A percentile compares a stretch with the other conserved stretches of the same genome.
Evolutionary conservation across 106 monocot species (phyloP).

Genomic region (Agapanthus africanus): DNA sequence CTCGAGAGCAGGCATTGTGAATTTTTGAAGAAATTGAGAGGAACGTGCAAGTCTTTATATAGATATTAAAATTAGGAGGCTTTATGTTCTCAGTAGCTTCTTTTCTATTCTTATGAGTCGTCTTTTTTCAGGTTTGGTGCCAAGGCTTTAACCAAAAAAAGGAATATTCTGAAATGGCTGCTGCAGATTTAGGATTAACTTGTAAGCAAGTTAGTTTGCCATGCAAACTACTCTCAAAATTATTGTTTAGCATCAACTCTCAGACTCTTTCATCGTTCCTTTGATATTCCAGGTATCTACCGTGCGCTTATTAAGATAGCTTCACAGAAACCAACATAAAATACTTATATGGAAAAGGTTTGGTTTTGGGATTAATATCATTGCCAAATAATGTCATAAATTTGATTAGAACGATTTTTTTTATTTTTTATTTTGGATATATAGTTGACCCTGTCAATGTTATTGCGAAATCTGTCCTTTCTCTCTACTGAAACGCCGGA

Average conservation of each 20-base stretch:
- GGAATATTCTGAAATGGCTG: background rate
- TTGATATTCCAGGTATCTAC: too few species aligned
- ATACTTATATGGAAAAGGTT: too few species aligned
- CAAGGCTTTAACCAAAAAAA: background rate
- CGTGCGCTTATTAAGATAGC: too few species aligned
- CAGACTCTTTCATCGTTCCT: too few species aligned
- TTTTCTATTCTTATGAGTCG: background rate
- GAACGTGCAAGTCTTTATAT: slow-evolving; percentile 2
- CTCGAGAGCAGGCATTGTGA: background rate
- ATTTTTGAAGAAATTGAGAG: background rate
- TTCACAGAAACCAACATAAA: too few species aligned
- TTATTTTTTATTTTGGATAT: too few species aligned
- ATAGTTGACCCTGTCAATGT: too few species aligned
- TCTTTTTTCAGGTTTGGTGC: background rate
- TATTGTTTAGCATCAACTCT: background rate
- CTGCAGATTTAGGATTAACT: slow-evolving; percentile 2
- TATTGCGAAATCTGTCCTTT: too few species aligned
- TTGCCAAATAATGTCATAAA: too few species aligned
- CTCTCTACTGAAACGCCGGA: too few species aligned
- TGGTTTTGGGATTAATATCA: too few species aligned
- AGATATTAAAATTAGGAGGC: background rate
- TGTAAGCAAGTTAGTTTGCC: slow-evolving; percentile 4
- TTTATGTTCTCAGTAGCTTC: background rate
- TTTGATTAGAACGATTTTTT: too few species aligned
- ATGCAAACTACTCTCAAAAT: background rate